Conservation (phyloP, 1,139 yeast species). For the Lodderomyces jiufengensis region DNA sequence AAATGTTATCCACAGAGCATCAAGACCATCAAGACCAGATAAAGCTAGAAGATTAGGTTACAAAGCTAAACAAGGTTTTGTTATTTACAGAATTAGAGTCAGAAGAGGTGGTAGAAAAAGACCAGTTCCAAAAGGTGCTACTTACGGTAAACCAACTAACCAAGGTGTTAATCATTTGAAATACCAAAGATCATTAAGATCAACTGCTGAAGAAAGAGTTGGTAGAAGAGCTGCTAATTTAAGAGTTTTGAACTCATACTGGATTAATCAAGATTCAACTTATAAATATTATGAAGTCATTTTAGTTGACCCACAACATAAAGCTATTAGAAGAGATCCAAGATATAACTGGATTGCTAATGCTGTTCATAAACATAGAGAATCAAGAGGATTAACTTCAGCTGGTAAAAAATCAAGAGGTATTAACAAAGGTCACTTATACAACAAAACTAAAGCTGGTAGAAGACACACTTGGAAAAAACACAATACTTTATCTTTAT, state of each 20-base stretch:
- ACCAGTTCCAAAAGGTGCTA: constrained; percentile 99
- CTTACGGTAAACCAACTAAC: constrained; percentile 99
- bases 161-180: constrained; percentile 99
- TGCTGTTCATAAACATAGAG: constrained; percentile 99
- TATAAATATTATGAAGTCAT: constrained; percentile 99
- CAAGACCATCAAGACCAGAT: constrained; percentile 99
- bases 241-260: constrained; percentile 99
- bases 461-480: constrained; percentile 99
- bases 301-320: constrained; percentile 95
- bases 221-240: constrained; percentile 98
- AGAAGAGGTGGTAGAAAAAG: constrained; percentile 99
- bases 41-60: constrained; percentile 99
- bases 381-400: constrained; percentile 97
- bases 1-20: constrained; percentile 97
- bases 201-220: constrained; percentile 99
- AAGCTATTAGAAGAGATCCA: constrained; percentile 98
- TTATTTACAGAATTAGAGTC: constrained; percentile 97
- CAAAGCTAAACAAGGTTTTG: constrained; percentile 99
- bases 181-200: constrained; percentile 97
- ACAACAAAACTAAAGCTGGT: constrained; percentile 96
- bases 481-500: constrained; percentile 97
- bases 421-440: constrained; percentile 99
- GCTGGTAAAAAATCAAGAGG: constrained; percentile 99
- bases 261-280: constrained; percentile 99
- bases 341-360: constrained; percentile 99